Base-by-base conservation (phyloP, 176 grass and related monocot species). In the Typha latifolia region DNA sequence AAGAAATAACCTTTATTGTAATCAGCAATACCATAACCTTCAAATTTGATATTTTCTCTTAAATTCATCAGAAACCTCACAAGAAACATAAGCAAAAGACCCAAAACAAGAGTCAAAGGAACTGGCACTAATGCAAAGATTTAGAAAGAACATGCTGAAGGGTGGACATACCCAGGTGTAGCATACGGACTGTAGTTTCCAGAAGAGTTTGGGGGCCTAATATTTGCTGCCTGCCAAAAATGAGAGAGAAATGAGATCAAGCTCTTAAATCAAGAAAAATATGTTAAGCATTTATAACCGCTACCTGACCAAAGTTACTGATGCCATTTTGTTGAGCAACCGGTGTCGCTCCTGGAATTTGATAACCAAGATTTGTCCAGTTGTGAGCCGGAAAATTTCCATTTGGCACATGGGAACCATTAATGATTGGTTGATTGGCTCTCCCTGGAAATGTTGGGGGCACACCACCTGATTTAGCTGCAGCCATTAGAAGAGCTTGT, bases 401-500 rank as follows among this genome's bases (percentile, higher is more conserved):
- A 64, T 73, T 63, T 49, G 71, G 62, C 21, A 78, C 68, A 79
- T 16, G 80, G 23, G 85, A 82, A 32, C 62, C 77, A 4, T 82
- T 90, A 47, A 32, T 4, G 62, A 59, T 83, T 82, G 78, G 78
- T 77, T 81, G 72, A 89, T 71, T 79, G 48, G 74, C 61, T 70
- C 22, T 86, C 14, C 72, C 80, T 1, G 78, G 15, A 68, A 74
- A 32, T 67, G 82, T 63, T 66, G 81, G 76, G 62, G 81, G 72
- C 18, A 66, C 64, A 78, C 74, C 81, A 66, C 85, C 85, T 74
- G 94, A 77, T 85, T 90, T 94, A 48, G 90, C 87, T 72, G 84
- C 84, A 66, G 95, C 84, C 81, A 85, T 70, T 52, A 99, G 71
- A 79, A 97, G 63, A 85, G 95, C 95, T 86, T 99, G 89, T 68